Evolutionary conservation across 139 green algal genomes (phyloP).

Genomic region (Gonium pectorale): DNA sequence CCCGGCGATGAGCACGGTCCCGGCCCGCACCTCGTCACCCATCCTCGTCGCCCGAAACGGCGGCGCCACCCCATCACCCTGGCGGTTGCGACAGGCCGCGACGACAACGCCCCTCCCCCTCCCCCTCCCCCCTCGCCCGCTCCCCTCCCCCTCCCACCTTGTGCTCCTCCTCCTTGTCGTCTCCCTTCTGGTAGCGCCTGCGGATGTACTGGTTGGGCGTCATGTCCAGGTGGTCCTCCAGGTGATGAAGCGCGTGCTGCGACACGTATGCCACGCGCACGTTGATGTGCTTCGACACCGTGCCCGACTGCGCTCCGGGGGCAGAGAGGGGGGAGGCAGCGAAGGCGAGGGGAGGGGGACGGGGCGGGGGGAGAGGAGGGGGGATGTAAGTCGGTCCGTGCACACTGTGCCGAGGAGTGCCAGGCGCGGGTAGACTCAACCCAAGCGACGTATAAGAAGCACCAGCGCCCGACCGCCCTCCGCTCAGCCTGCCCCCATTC

Average conservation of each 20-base stretch:
- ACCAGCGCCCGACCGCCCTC: too few relatives aligned
- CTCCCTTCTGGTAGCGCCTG: slow-evolving; percentile 86
- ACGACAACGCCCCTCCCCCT: background rate
- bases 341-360: background rate
- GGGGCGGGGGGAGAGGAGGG: background rate
- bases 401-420: too few relatives aligned
- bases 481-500: too few relatives aligned
- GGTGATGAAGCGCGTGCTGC: slow-evolving; percentile 96
- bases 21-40: too few relatives aligned
- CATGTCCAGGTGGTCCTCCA: slow-evolving; percentile 93
- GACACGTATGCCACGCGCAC: slow-evolving; percentile 94
- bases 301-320: slow-evolving; percentile 34
- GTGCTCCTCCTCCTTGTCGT: slow-evolving; percentile 68
- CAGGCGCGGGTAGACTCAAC: too few relatives aligned
- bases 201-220: slow-evolving; percentile 94
- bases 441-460: too few relatives aligned
- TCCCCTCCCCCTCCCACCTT: slow-evolving; percentile 36
- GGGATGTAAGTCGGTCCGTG: background rate
- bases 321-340: background rate
- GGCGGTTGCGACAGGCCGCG: too few relatives aligned
- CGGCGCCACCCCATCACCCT: too few relatives aligned
- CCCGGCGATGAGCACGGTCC: too few relatives aligned
- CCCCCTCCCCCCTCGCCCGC: background rate
- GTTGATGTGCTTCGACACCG: slow-evolving; percentile 89
- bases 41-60: too few relatives aligned